phyloP scores from a whole-genome alignment of 129 eudicot species.

The Cynara cardunculus region DNA sequence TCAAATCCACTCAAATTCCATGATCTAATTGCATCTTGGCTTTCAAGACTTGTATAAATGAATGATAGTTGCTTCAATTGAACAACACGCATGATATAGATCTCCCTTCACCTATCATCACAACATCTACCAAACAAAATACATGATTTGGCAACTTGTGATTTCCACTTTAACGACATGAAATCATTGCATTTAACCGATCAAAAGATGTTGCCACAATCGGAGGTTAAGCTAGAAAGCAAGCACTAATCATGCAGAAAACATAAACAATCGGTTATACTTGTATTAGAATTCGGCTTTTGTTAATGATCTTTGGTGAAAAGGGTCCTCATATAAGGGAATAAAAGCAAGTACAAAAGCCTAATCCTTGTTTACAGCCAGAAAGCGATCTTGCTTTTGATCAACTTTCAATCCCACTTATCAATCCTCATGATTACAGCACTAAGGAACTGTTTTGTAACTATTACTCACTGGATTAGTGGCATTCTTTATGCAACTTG shows the following conservation, averaged over 20 bases:
- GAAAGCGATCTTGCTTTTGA: conserved; percentile 28
- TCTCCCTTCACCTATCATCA: conserved; percentile 6
- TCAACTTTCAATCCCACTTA: conserved; percentile 28
- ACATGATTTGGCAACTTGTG: conserved; percentile 20
- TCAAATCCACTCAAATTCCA: neutral
- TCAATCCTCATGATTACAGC: conserved; percentile 18
- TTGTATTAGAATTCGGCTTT: neutral
- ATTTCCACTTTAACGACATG: conserved; percentile 6
- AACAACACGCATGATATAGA: conserved; percentile 16
- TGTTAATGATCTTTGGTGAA: neutral
- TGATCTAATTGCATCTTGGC: neutral
- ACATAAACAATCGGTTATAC: neutral
- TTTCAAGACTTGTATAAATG: conserved; percentile 15
- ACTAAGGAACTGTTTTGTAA: conserved; percentile 16
- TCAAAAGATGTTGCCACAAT: conserved; percentile 7
- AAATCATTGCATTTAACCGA: neutral
- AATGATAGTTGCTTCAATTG: conserved; percentile 25
- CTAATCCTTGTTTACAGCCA: conserved; percentile 31
- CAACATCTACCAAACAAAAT: conserved; percentile 22
- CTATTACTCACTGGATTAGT: conserved; percentile 22
- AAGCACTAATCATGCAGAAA: neutral
- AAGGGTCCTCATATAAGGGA: conserved; percentile 23
- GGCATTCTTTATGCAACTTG: conserved; percentile 26
- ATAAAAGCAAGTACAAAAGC: conserved; percentile 19
- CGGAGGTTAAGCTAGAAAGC: neutral